Evolutionary conservation across 352 stramenopile genomes (phyloP), one percentile per base, ranked within the genome.

Genomic region (Pythium pyrilobum): DNA sequence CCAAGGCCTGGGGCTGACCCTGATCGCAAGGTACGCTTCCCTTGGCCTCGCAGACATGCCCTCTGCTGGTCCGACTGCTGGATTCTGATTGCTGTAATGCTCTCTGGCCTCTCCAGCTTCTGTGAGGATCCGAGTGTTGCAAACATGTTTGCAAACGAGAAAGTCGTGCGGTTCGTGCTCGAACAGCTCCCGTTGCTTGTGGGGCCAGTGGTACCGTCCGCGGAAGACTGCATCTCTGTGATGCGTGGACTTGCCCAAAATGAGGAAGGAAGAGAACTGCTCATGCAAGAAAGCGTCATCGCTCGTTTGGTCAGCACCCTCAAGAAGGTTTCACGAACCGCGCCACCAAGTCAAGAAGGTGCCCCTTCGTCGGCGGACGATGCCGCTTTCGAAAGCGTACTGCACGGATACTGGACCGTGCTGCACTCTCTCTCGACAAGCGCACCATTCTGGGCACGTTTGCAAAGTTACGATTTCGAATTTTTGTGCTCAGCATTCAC

Each of bases 1-100:
- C 52, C 83, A 89, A 58, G 75, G 53, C 13, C 69, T 94, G 2
- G 83, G 81, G 8, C 67, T 94, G 31, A 92, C 87, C 20, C 67
- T 94, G 32, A 91, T 94, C 40, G 79, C 83, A 16, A 91, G 75
- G 81, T 91, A 50, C 28, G 16, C 8, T 20, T 18, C 15, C 16
- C 15, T 27, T 48, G 20, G 3, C 5, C 16, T 37, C 11, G 21
- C 2, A 15, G n/a, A n/a, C n/a, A n/a, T n/a, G n/a, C n/a, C n/a
- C n/a, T n/a, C n/a, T n/a, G n/a, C n/a, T n/a, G n/a, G n/a, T n/a
- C n/a, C n/a, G n/a, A n/a, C n/a, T n/a, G n/a, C n/a, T n/a, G n/a
- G 13, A 23, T 34, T 4, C 23, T 34, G 4, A 36, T 10, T 24
- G 25, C 5, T 7, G 20, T 2, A 5, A 2, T 31, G 24, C 3